Percentiles rank a stretch among this genome's conserved stretches.
Evolutionary conservation across 192 early-diverging fungal genomes (phyloP).

Genomic region (Podila verticillata): DNA sequence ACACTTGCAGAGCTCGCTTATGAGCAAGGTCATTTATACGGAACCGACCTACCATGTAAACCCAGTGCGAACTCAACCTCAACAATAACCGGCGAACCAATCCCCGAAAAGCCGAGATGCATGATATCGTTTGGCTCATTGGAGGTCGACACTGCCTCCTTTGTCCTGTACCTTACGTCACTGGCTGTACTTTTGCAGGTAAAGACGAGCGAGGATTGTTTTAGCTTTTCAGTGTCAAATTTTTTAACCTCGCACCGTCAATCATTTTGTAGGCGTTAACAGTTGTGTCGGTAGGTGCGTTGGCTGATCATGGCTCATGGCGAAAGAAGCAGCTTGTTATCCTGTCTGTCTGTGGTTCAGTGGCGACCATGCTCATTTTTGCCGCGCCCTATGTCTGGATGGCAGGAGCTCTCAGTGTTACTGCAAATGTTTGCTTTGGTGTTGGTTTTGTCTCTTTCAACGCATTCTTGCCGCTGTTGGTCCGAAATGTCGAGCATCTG

Average conservation of each 20-base stretch:
- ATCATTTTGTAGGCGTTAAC: conserved; percentile 33
- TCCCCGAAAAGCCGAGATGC: conserved; percentile 31
- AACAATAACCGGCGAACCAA: background rate
- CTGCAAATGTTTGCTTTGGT: conserved; percentile 59
- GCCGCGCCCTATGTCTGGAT: conserved; percentile 33
- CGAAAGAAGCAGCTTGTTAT: conserved; percentile 55
- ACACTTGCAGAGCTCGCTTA: conserved; percentile 50
- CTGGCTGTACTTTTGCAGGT: conserved; percentile 53
- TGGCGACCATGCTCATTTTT: conserved; percentile 58
- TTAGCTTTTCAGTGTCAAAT: background rate
- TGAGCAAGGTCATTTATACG: conserved; percentile 43
- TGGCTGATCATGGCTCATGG: conserved; percentile 49
- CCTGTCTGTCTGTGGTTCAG: conserved; percentile 51
- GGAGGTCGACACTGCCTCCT: conserved; percentile 53
- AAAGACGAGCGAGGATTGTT: background rate
- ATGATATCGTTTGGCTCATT: conserved; percentile 46
- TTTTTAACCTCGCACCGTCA: background rate
- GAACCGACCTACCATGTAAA: conserved; percentile 30
- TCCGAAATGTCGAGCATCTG: conserved; percentile 42
- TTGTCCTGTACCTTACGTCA: conserved; percentile 54
- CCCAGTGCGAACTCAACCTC: conserved; percentile 10
- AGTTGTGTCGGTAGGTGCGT: conserved; percentile 49
- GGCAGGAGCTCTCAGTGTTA: conserved; percentile 52
- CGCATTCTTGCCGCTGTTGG: conserved; percentile 59
- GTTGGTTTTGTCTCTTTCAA: conserved; percentile 61